Conservation (phyloP, 78 protist species). For the Bigelowiella natans region DNA sequence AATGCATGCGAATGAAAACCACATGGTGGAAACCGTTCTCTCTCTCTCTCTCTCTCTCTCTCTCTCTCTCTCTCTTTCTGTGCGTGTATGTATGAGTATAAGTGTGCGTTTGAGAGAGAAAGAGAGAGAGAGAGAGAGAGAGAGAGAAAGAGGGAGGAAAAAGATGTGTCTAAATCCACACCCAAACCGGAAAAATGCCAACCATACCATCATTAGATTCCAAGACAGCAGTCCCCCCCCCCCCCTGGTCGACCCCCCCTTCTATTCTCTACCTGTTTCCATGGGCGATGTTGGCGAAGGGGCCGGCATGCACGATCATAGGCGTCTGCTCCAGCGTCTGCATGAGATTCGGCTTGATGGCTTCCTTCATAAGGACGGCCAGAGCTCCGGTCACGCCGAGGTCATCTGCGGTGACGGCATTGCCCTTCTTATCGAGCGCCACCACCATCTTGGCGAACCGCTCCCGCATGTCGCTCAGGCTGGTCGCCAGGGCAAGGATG, state of each 20-base stretch:
- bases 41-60: too few species aligned
- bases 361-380: constrained; percentile 75
- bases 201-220: not conserved
- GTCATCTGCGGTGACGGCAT: constrained; percentile 6
- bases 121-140: too few species aligned
- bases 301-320: constrained; percentile 94
- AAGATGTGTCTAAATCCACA: not conserved
- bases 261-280: too few species aligned
- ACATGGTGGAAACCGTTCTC: too few species aligned
- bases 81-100: too few species aligned
- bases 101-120: too few species aligned
- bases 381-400: constrained; percentile 58
- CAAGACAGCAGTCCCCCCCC: not conserved
- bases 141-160: not conserved
- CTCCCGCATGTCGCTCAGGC: constrained; percentile 28
- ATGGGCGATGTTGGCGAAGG: constrained; percentile 96
- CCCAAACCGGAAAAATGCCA: not conserved
- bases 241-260: too few species aligned
- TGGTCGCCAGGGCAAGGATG: constrained; percentile 31
- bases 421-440: not conserved
- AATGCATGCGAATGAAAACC: not conserved
- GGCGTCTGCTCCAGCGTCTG: constrained; percentile 71
- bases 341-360: constrained; percentile 92
- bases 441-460: constrained; percentile 15
- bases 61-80: too few species aligned